Conservation (phyloP, 2,329 filamentous ascomycete species). For the Exophiala mesophila region DNA sequence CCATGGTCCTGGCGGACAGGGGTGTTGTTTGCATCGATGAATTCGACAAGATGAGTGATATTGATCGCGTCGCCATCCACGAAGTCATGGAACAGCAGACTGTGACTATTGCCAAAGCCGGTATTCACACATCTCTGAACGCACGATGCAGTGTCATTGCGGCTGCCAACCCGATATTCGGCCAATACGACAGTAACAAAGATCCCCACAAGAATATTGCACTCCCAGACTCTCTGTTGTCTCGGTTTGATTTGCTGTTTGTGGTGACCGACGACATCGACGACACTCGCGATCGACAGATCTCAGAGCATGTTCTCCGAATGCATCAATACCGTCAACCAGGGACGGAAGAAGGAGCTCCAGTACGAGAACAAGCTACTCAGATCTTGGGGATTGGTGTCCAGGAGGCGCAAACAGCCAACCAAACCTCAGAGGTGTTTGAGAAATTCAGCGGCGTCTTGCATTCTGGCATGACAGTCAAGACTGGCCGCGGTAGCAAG, state of each 20-base stretch:
- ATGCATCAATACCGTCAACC: conserved; percentile 96
- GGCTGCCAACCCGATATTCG: conserved; percentile 94
- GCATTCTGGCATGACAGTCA: conserved; percentile 80
- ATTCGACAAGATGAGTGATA: conserved; percentile 99
- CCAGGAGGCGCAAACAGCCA: conserved; percentile 66
- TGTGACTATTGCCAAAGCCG: conserved; percentile 96
- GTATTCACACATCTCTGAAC: conserved; percentile 95
- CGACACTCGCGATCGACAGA: conserved; percentile 79
- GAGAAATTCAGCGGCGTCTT: conserved; percentile 97
- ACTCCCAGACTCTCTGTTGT: conserved; percentile 88
- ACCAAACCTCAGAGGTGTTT: conserved; percentile 76
- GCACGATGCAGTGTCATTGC: conserved; percentile 94
- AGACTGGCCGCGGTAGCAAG: conserved; percentile 65
- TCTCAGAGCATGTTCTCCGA: conserved; percentile 93
- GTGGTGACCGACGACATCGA: conserved; percentile 98
- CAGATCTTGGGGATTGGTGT: conserved; percentile 85
- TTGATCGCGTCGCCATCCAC: conserved; percentile 96
- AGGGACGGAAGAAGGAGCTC: conserved; percentile 88
- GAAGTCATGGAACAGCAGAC: conserved; percentile 99
- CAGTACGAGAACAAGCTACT: conserved; percentile 78
- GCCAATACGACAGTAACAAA: conserved; percentile 97
- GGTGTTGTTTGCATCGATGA: conserved; percentile 99
- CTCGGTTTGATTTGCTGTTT: conserved; percentile 97
- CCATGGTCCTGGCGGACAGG: conserved; percentile 96
- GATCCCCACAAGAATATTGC: conserved; percentile 99